phyloP scores from a whole-genome alignment of 257 asterid species.

The Przewalskia tangutica region DNA sequence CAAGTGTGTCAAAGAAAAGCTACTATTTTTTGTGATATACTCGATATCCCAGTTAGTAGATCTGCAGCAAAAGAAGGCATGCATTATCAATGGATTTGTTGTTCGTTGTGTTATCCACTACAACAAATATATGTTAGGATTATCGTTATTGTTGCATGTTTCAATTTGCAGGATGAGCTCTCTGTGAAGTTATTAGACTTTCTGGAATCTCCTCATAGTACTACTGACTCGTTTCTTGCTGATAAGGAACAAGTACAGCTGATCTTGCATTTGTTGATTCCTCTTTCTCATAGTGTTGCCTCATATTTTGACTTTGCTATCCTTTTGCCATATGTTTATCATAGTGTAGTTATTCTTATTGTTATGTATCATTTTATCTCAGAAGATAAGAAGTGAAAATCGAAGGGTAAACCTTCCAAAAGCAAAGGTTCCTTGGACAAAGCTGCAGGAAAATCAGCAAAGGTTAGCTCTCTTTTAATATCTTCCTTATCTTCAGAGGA shows the following conservation, averaged over 20 bases:
- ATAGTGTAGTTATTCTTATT: background rate
- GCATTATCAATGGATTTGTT: background rate
- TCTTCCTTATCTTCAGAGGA: background rate
- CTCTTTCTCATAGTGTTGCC: background rate
- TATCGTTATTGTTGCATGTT: background rate
- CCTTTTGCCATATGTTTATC: background rate
- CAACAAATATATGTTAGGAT: background rate
- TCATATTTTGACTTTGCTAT: background rate
- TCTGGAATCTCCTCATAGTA: constrained; percentile 86
- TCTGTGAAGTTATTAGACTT: constrained; percentile 59
- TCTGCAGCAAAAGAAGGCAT: constrained; percentile 64
- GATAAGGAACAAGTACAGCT: constrained; percentile 53
- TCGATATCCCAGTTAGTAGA: constrained; percentile 52
- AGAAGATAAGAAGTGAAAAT: constrained; percentile 42
- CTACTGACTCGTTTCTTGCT: constrained; percentile 70
- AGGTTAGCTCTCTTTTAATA: constrained; percentile 27
- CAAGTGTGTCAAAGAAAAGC: constrained; percentile 76
- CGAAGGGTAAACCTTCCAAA: constrained; percentile 38
- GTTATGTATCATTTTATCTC: background rate
- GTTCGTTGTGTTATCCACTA: background rate
- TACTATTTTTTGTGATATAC: constrained; percentile 75
- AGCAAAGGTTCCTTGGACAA: constrained; percentile 35
- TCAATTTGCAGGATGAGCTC: constrained; percentile 64
- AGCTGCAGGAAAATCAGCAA: constrained; percentile 32
- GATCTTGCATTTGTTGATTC: background rate